Evolutionary conservation across 208 protist genomes (phyloP), one percentile per base, ranked within the genome.

Genomic region (Leishmania guyanensis): DNA sequence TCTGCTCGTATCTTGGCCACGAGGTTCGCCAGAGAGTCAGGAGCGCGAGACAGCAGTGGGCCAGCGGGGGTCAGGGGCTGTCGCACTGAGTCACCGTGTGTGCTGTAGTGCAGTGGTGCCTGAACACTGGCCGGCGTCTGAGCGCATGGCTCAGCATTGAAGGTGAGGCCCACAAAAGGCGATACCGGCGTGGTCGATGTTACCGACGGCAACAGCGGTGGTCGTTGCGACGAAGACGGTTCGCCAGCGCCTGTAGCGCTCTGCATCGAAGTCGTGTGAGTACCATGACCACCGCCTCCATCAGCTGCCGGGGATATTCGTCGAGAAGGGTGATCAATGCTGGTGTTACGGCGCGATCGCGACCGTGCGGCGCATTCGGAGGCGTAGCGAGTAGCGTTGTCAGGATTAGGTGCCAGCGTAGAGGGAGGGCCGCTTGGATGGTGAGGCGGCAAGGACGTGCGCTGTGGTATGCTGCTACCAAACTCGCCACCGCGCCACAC

Each of bases 1-100:
- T 85, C 81, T 26, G 54, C 81, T 36, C 81, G 81, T 48, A 85
- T 85, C 62, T 76, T 80, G 20, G 76, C 75, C 5, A 85, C 76
- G 51, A 85, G 78, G 26, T 81, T 39, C 5, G 56, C 77, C 70
- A 85, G 36, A 17, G 81, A 58, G 22, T 78, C 76, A 58, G 64
- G 64, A 51, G 62, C 50, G 39, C 50, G 43, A 29, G 74, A 62
- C 56, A 3, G 2, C 56, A n/a, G 74, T 16, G 53, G 22, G 4
- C 9, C 69, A 53, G 14, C 29, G 50, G 48, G 16, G 46, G 2
- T 17, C 72, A 14, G 26, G 39, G 72, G 72, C 72, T 73, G 69
- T 46, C 26, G 46, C 20, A 46, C 39, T n/a, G 69, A 54, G 26
- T 73, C 69, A 12, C 72, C 29, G 72, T 58, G 72, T 36, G 10